Conservation (phyloP, 2,329 filamentous ascomycete genomes). For the Colletotrichum melonis region DNA sequence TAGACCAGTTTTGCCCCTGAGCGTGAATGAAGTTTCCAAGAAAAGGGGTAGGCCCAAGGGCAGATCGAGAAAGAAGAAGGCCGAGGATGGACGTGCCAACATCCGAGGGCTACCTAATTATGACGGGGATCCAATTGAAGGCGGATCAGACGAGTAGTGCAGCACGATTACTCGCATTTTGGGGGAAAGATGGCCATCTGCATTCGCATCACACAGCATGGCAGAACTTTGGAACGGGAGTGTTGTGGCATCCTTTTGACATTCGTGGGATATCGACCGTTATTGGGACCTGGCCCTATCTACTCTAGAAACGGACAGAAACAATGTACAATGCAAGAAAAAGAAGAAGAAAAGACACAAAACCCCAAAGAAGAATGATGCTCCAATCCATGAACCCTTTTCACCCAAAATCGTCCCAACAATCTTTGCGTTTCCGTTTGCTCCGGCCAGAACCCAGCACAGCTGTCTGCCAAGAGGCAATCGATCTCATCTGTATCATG, state of each 20-base stretch:
- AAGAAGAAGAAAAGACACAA: not conserved
- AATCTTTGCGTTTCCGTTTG: constrained; percentile 2
- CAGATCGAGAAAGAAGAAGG: constrained; percentile 1
- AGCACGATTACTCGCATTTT: not conserved
- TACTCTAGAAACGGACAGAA: constrained; percentile 6
- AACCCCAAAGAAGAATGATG: not conserved
- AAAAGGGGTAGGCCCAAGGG: constrained; percentile 2
- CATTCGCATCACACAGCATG: not conserved
- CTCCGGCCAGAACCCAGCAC: constrained; percentile 16
- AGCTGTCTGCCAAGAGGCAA: constrained; percentile 10
- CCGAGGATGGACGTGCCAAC: constrained; percentile 25
- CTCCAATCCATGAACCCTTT: not conserved
- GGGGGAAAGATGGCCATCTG: not conserved
- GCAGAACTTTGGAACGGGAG: not conserved
- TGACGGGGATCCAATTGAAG: constrained; percentile 34
- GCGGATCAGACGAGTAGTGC: constrained; percentile 12
- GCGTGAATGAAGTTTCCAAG: not conserved
- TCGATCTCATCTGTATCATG: constrained; percentile 11
- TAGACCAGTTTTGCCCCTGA: not conserved
- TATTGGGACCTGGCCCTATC: constrained; percentile 31
- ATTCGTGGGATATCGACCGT: constrained; percentile 31
- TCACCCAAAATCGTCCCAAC: not conserved
- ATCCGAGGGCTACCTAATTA: constrained; percentile 31
- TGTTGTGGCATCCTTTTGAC: constrained; percentile 18
- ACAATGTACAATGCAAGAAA: constrained; percentile 20